These are phyloP conservation scores for Aureobasidium sp. DNA, from an alignment of 2,329 filamentous ascomycete genomes.

Conservation along the genomic window DNA sequence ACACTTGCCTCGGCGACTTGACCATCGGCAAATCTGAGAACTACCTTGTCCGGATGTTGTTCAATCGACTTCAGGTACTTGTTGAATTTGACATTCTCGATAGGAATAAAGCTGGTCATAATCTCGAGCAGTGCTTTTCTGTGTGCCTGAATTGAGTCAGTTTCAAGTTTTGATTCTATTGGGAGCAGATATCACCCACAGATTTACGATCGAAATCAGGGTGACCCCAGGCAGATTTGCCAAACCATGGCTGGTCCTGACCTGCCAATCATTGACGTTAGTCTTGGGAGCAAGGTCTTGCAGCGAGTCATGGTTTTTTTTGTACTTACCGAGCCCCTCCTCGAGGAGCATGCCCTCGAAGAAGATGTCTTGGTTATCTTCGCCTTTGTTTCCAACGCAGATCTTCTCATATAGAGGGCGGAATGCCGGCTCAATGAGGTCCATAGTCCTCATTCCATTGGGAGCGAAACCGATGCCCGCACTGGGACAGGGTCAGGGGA, in stretches of 20 bases:
- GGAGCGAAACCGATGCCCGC: conserved; percentile 29
- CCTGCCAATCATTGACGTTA: conserved; percentile 13
- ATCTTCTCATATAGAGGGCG: conserved; percentile 34
- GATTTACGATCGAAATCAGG: conserved; percentile 34
- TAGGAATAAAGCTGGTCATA: conserved; percentile 40
- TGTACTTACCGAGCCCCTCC: conserved; percentile 29
- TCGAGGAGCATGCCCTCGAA: conserved; percentile 38
- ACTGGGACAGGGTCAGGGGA: neutral
- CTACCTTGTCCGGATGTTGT: conserved; percentile 31
- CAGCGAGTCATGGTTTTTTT: too few relatives aligned
- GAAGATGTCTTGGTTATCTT: conserved; percentile 34
- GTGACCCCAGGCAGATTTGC: conserved; percentile 31
- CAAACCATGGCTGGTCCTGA: conserved; percentile 32
- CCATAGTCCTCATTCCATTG: conserved; percentile 38
- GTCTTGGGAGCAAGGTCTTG: too few relatives aligned
- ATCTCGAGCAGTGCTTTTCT: conserved; percentile 38
- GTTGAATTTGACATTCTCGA: conserved; percentile 25
- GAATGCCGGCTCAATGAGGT: conserved; percentile 35
- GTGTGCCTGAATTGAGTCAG: conserved; percentile 26
- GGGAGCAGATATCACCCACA: neutral
- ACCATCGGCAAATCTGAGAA: conserved; percentile 33
- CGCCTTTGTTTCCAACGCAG: conserved; percentile 34
- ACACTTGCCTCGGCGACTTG: conserved; percentile 33
- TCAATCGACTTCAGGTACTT: conserved; percentile 26
- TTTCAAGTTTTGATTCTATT: neutral